Base-by-base conservation (phyloP, 2,329 filamentous ascomycete genomes). In the Davidsoniella australis region DNA sequence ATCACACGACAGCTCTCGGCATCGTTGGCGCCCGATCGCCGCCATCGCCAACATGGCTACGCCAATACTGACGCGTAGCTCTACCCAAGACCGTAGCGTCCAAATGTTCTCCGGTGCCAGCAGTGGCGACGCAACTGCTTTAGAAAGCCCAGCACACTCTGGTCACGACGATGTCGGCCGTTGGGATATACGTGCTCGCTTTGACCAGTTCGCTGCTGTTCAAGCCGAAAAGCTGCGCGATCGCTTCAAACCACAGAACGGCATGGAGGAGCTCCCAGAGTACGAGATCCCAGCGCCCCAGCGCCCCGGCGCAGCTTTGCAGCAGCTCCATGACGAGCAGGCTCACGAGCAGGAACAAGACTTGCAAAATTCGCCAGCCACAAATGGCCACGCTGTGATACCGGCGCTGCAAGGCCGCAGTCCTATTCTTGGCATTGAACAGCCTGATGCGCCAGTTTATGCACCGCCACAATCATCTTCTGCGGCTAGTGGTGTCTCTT, bases 261-360 rank as follows among this genome's bases (percentile, higher is more conserved):
- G 74, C 55, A 74, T 70, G 2, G 71, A 72, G 17, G 70, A 68
- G 53, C 62, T 80, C 16, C 75, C 76, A 1, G 69, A 76, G 1
- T 75, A 68, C 16, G 69, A 78, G 6, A 78, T 81, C 12, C 76
- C 77, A 2, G 75, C 77, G 1, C 77, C 77, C 16, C 68, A 70
- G 36, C 68, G 77, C n/a, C 65, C 68, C 51, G 74, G 75, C 4
- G 68, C 71, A 0, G 71, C 73, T 43, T 59, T 79, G 3, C 69
- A 71, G n/a, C 68, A 71, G 48, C 65, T 78, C 6, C 60, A 76
- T 2, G 72, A 76, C 52, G 74, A 78, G 53, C 72, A 76, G 50
- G 67, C 61, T 29, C 36, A 45, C 23, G 18, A n/a, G 12, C 18
- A 42, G 17, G 41, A 42, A 12, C 18, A 42, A 17, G 41, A 42